Conservation (phyloP, 768 basidiomycete species). For the Lactarius sanguifluus region DNA sequence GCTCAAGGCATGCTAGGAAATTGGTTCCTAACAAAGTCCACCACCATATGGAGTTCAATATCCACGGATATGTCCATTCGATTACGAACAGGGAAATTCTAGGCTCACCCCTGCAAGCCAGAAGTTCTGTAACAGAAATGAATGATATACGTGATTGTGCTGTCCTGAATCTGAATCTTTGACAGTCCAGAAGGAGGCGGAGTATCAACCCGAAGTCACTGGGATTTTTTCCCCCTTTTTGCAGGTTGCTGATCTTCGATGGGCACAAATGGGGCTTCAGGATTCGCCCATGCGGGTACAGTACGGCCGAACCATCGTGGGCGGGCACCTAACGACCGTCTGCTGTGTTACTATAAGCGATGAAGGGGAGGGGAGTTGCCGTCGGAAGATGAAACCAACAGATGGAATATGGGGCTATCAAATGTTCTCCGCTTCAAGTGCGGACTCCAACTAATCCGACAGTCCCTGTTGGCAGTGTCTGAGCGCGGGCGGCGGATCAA, state of each 20-base stretch:
- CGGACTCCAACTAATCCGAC: not conserved
- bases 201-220: not conserved
- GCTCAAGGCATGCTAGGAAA: not conserved
- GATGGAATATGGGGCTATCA: not conserved
- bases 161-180: not conserved
- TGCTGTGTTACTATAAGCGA: not conserved
- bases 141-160: not conserved
- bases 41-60: not conserved
- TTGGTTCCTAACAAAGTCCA: not conserved
- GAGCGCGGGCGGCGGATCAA: not conserved
- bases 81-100: not conserved
- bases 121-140: not conserved
- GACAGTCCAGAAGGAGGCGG: not conserved
- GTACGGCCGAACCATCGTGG: not conserved
- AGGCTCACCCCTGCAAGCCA: not conserved
- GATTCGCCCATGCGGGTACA: not conserved
- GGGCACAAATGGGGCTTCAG: not conserved
- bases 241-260: too few relatives aligned
- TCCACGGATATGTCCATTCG: not conserved
- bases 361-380: not conserved
- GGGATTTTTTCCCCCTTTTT: not conserved
- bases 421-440: not conserved
- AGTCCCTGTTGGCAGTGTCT: not conserved
- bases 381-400: conserved; percentile 8
- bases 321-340: not conserved